Evolutionary conservation across 2,329 filamentous ascomycete species (phyloP), one percentile per base, ranked within the genome.

Genomic region (Alternaria solani): DNA sequence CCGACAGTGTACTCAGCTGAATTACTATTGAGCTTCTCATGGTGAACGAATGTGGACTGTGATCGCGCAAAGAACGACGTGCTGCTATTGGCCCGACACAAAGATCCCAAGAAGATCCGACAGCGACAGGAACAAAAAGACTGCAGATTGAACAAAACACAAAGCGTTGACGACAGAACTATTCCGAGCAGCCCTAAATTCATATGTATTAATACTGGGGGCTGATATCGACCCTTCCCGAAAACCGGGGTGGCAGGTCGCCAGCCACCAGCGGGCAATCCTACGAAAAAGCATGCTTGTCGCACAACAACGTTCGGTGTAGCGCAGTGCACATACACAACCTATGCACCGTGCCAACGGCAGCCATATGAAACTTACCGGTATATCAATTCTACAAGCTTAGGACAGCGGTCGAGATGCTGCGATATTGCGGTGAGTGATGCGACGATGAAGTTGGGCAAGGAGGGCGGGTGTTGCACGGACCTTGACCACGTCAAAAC

Each of bases 201-300:
- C 57, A 61, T 62, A 64, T 57, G 54, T 68, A 59, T 43, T 30
- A 63, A 59, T 53, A 49, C 32, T 53, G 46, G 55, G 54, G 36
- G 28, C 59, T 51, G 44, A 56, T 34, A 51, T 44, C 25, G 18
- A 46, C 23, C 30, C n/a, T 52, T 49, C 44, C 48, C 28, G 46
- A 57, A 64, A 65, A 67, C 62, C 52, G 57, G 61, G 64, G 63
- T 44, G 67, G 67, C 62, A 69, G 67, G 28, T 63, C 59, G 49
- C 71, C 70, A 73, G 64, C 72, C 70, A 63, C 66, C 64, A 51
- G 52, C 41, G 55, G 52, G 36, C 23, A 43, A 48, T 25, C 52
- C 39, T 43, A 39, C 30, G 8, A 70, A 70, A 41, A 72, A 73
- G 58, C 66, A 67, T 69, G 69, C 66, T 72, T 71, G 64, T 67